A percentile compares a stretch with the other conserved stretches of the same genome.
Conservation (phyloP, 495 filamentous ascomycete species). For the Letharia lupina region DNA sequence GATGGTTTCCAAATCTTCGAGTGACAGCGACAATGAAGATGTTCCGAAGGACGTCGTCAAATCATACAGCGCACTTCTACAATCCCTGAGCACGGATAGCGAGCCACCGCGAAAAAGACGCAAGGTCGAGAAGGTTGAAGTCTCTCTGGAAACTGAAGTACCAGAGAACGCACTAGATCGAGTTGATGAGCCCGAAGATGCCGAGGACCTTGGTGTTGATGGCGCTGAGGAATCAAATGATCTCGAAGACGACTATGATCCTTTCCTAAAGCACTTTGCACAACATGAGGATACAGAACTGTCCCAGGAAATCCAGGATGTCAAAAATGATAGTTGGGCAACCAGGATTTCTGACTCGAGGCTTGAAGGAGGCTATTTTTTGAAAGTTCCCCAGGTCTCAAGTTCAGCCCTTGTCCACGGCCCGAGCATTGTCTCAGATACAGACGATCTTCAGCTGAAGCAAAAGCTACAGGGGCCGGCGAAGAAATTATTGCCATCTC, state of each 20-base stretch:
- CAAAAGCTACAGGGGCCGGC: conserved; percentile 36
- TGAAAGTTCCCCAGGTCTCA: conserved; percentile 1
- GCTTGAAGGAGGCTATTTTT: neutral
- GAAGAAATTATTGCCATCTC: conserved; percentile 30
- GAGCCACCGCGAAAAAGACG: conserved; percentile 57
- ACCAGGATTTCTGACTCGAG: conserved; percentile 1
- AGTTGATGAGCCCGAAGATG: conserved; percentile 29
- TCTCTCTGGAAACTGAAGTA: conserved; percentile 18
- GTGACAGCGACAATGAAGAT: conserved; percentile 35
- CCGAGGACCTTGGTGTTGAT: conserved; percentile 27
- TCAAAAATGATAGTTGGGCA: conserved; percentile 50
- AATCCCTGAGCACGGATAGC: conserved; percentile 44
- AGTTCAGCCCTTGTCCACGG: neutral
- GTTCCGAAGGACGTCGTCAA: conserved; percentile 32
- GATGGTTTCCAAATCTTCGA: conserved; percentile 22
- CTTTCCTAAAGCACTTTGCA: conserved; percentile 74
- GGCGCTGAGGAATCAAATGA: conserved; percentile 44
- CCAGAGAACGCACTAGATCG: conserved; percentile 36
- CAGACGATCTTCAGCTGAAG: conserved; percentile 34
- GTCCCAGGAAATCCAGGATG: conserved; percentile 43
- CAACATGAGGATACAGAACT: conserved; percentile 46
- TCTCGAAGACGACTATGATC: conserved; percentile 49
- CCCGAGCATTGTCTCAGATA: neutral
- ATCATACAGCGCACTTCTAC: conserved; percentile 59
- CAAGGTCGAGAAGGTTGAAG: conserved; percentile 45